Conservation (phyloP, 2,329 filamentous ascomycete species). For the Penicillium nordicum region DNA sequence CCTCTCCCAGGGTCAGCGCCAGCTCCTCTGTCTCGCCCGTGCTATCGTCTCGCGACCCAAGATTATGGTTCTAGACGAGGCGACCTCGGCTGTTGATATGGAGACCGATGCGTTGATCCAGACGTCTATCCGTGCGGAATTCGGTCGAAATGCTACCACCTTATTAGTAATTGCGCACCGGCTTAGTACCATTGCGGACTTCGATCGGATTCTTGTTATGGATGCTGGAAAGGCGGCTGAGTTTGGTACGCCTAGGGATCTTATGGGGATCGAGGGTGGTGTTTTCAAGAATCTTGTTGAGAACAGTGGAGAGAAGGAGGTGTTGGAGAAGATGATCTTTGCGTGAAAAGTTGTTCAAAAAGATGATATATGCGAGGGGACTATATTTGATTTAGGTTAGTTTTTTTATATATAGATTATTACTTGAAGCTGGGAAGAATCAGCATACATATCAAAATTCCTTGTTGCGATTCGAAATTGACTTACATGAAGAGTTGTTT, state of each 20-base stretch:
- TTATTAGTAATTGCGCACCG: conserved; percentile 73
- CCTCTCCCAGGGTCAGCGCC: conserved; percentile 33
- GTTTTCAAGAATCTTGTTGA: conserved; percentile 25
- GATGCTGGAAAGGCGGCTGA: conserved; percentile 66
- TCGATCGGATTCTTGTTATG: conserved; percentile 70
- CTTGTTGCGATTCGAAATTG: background rate
- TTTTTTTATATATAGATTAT: too few relatives aligned
- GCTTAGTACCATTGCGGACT: conserved; percentile 72
- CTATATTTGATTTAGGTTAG: too few relatives aligned
- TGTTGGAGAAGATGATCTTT: conserved; percentile 25
- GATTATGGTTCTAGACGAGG: conserved; percentile 78
- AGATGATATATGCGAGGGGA: background rate
- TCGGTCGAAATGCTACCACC: conserved; percentile 58
- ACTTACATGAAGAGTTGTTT: background rate
- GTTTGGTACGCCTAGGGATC: conserved; percentile 61
- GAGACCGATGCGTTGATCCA: conserved; percentile 71
- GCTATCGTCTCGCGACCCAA: conserved; percentile 67
- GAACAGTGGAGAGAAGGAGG: conserved; percentile 24
- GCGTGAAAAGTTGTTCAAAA: background rate
- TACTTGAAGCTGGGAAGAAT: background rate
- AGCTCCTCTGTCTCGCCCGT: conserved; percentile 32
- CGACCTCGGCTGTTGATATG: conserved; percentile 76
- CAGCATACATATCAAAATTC: background rate
- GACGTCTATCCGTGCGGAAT: conserved; percentile 69
- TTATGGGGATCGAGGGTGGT: conserved; percentile 46